A percentile compares a stretch with the other conserved stretches of the same genome.
Evolutionary conservation across 2,329 filamentous ascomycete genomes (phyloP).

Genomic region (Pseudocercospora fijiensis): DNA sequence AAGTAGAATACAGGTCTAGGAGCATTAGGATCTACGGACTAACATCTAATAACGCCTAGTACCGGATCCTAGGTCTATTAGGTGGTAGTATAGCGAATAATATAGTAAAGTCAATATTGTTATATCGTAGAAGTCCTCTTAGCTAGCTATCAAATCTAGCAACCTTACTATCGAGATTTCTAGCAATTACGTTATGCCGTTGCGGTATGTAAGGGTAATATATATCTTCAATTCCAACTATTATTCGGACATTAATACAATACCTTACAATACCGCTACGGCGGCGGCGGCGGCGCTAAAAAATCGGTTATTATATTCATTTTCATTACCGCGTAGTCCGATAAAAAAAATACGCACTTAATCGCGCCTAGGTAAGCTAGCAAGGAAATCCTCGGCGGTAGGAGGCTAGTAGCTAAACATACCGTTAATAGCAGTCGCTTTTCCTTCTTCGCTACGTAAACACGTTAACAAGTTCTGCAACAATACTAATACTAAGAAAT

Average conservation of each 20-base stretch:
- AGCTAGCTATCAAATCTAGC: neutral
- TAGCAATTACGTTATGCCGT: neutral
- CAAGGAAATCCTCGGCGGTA: neutral
- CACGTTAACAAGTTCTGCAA: neutral
- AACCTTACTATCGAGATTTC: neutral
- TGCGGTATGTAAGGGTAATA: neutral
- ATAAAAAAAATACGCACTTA: neutral
- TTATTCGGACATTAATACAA: neutral
- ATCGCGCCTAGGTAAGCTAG: neutral
- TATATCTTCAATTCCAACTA: neutral
- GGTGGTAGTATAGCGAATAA: neutral
- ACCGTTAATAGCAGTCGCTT: neutral
- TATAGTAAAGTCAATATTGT: neutral
- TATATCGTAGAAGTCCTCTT: neutral
- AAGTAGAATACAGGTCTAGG: neutral
- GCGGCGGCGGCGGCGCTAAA: neutral
- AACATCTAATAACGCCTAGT: neutral
- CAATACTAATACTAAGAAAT: neutral
- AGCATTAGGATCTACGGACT: neutral
- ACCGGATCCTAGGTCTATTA: neutral
- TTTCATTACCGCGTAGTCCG: neutral
- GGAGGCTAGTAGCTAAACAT: neutral
- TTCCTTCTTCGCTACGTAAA: neutral
- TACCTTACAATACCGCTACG: neutral
- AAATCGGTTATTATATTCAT: neutral